Conservation (phyloP, 352 stramenopile genomes). For the Globisporangium megalacanthum region DNA sequence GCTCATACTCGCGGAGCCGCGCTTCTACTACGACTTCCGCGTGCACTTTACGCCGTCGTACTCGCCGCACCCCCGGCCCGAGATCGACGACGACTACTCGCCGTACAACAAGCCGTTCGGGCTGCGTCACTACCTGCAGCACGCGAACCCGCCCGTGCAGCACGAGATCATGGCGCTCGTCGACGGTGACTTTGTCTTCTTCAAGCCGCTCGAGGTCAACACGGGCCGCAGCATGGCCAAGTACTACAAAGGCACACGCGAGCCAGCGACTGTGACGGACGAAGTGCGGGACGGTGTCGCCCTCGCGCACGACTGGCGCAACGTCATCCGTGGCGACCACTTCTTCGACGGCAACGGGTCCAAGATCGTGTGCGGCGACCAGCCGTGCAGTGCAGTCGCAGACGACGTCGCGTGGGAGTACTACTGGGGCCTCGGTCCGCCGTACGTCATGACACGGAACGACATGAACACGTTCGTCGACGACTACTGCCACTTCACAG, state of each 20-base stretch:
- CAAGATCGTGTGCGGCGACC: conserved; percentile 27
- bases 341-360: conserved; percentile 24
- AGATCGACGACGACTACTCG: conserved; percentile 18
- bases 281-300: conserved; percentile 31
- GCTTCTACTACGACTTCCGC: conserved; percentile 24
- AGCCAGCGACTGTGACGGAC: conserved; percentile 28
- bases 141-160: conserved; percentile 19
- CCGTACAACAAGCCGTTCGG: conserved; percentile 25
- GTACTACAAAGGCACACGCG: conserved; percentile 32
- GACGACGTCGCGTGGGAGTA: conserved; percentile 31
- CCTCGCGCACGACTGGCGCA: conserved; percentile 42
- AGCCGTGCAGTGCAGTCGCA: conserved; percentile 25
- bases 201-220: conserved; percentile 25
- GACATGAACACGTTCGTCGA: conserved; percentile 13
- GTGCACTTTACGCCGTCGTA: conserved; percentile 21
- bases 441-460: conserved; percentile 44
- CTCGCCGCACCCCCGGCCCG: conserved; percentile 11
- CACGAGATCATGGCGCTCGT: conserved; percentile 20
- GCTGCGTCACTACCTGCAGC: conserved; percentile 21
- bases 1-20: conserved; percentile 8
- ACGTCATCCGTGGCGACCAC: conserved; percentile 24
- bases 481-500: conserved; percentile 19
- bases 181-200: conserved; percentile 15
- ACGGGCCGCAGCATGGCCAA: conserved; percentile 30
- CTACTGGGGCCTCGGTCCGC: conserved; percentile 39